Conservation (phyloP, 306 rosid species). For the Vigna reflexopilosa region DNA sequence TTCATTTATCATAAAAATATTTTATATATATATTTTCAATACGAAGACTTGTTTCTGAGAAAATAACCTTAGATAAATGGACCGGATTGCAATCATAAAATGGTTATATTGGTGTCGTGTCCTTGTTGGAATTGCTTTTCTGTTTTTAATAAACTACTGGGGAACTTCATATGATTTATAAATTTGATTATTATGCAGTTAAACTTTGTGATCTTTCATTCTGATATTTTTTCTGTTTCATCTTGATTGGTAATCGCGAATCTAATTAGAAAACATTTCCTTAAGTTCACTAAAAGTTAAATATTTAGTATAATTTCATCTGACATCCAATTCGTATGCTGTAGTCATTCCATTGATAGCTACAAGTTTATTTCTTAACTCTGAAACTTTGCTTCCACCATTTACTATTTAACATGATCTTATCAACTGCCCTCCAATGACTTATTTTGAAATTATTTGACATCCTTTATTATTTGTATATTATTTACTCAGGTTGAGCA, state of each 20-base stretch:
- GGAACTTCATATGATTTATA: conserved; percentile 11
- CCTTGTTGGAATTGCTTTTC: not conserved
- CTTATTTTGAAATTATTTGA: conserved; percentile 1
- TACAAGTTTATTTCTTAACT: not conserved
- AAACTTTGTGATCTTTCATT: not conserved
- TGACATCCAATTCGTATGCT: not conserved
- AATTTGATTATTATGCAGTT: not conserved
- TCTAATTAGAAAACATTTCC: not conserved
- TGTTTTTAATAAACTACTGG: not conserved
- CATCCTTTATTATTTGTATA: conserved; percentile 7
- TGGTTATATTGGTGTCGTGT: not conserved
- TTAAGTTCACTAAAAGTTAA: not conserved
- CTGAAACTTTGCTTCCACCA: conserved; percentile 10
- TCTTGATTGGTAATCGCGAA: not conserved
- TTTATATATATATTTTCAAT: not conserved
- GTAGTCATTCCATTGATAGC: not conserved
- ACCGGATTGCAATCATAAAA: not conserved
- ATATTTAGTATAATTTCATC: not conserved
- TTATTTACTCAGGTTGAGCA: conserved; percentile 67
- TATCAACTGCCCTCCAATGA: not conserved
- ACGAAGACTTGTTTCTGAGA: not conserved
- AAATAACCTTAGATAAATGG: not conserved
- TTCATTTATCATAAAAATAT: not conserved
- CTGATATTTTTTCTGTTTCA: not conserved
- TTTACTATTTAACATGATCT: conserved; percentile 7